A percentile compares a stretch with the other conserved stretches of the same genome.
Evolutionary conservation across 2,329 filamentous ascomycete genomes (phyloP).

Genomic region (Ceratocystis alfenasii): DNA sequence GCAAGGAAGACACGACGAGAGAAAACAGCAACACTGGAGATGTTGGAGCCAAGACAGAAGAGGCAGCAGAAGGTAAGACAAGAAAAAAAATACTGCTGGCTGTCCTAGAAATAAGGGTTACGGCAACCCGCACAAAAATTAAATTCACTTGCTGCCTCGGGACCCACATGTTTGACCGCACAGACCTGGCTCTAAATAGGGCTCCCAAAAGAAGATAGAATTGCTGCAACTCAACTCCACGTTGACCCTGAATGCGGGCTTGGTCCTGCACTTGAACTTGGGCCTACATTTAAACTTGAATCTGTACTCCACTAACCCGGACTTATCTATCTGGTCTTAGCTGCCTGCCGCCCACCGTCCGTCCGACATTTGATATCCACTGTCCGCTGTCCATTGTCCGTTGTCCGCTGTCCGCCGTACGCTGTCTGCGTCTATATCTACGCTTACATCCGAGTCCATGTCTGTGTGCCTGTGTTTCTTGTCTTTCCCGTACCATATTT

Average conservation of each 20-base stretch:
- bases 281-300: background rate
- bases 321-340: no score
- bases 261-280: background rate
- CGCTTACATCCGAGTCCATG: no score
- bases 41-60: background rate
- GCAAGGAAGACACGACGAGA: background rate
- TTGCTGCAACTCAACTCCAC: background rate
- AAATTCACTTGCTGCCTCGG: background rate
- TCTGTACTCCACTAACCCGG: background rate
- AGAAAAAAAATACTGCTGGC: background rate
- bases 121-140: background rate
- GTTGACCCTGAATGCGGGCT: background rate
- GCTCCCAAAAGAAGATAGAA: background rate
- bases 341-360: no score
- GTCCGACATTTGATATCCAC: no score
- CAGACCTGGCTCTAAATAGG: background rate
- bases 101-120: background rate
- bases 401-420: no score
- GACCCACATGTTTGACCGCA: background rate
- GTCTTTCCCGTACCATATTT: no score
- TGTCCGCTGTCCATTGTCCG: no score
- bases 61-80: background rate
- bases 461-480: no score
- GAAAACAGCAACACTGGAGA: background rate
- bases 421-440: no score